A percentile compares a stretch with the other conserved stretches of the same genome.
phyloP scores from a whole-genome alignment of 306 rosid genomes.

The Rosa lucieae region DNA sequence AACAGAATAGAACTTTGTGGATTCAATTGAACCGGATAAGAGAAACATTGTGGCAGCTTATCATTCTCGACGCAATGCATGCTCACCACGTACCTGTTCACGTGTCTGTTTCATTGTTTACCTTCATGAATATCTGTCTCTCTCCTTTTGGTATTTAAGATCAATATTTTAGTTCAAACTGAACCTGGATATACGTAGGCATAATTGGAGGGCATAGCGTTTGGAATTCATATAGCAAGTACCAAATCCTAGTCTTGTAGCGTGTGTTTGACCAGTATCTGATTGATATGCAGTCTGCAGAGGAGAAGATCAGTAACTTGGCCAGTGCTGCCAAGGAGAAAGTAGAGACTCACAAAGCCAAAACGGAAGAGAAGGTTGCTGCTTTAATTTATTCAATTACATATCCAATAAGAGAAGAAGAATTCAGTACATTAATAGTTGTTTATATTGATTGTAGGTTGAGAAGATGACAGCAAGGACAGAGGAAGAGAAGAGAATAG shows the following conservation, averaged over 20 bases:
- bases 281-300: conserved; percentile 47
- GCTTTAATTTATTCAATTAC: not conserved
- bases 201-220: not conserved
- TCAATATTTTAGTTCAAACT: not conserved
- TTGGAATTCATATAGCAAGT: not conserved
- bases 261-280: not conserved
- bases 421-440: not conserved
- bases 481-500: conserved; percentile 48
- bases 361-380: conserved; percentile 54
- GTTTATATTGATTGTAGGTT: not conserved
- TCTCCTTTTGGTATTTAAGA: not conserved
- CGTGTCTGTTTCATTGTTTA: not conserved
- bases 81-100: not conserved
- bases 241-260: not conserved
- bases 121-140: not conserved
- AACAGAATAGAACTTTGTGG: not conserved
- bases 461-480: conserved; percentile 39
- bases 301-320: conserved; percentile 56
- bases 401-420: not conserved
- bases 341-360: conserved; percentile 45
- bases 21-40: not conserved
- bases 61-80: not conserved
- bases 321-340: conserved; percentile 60
- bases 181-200: not conserved
- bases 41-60: not conserved